Conservation (phyloP, 148 eudicot genomes). For the Nyssa sinensis region DNA sequence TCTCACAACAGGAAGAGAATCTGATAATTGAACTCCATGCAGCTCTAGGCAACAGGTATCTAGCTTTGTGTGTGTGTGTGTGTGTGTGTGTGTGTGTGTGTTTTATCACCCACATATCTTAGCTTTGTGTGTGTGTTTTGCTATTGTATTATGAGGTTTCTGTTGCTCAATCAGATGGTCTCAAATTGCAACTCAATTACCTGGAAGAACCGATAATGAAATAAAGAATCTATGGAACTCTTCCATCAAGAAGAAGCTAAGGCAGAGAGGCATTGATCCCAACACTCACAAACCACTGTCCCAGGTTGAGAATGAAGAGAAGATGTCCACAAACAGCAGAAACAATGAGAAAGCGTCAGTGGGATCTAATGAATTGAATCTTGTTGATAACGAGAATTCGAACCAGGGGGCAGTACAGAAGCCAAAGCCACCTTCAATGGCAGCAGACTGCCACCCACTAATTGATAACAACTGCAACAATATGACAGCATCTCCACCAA, state of each 20-base stretch:
- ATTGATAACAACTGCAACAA: constrained; percentile 14
- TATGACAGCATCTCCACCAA: constrained; percentile 11
- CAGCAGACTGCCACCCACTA: background rate
- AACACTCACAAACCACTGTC: constrained; percentile 83
- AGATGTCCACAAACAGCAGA: constrained; percentile 22
- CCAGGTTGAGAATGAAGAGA: constrained; percentile 47
- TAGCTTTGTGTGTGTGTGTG: background rate
- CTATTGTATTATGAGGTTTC: background rate
- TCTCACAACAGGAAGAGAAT: constrained; percentile 80
- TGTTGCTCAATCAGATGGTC: constrained; percentile 64
- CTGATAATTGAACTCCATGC: constrained; percentile 86
- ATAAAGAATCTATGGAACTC: constrained; percentile 94
- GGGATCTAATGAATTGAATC: constrained; percentile 2
- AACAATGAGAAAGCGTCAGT: constrained; percentile 28
- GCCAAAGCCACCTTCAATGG: constrained; percentile 12
- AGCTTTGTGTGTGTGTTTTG: background rate
- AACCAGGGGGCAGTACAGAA: constrained; percentile 18
- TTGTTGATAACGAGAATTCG: constrained; percentile 2
- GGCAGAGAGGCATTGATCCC: constrained; percentile 88
- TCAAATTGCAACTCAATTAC: constrained; percentile 85
- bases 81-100: background rate
- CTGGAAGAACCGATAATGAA: constrained; percentile 93
- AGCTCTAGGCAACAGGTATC: constrained; percentile 81
- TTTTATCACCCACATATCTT: background rate
- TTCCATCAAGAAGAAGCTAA: constrained; percentile 84